Base-by-base conservation (phyloP, 1,284 basidiomycete species). In the Rhodotorula mucilaginosa region DNA sequence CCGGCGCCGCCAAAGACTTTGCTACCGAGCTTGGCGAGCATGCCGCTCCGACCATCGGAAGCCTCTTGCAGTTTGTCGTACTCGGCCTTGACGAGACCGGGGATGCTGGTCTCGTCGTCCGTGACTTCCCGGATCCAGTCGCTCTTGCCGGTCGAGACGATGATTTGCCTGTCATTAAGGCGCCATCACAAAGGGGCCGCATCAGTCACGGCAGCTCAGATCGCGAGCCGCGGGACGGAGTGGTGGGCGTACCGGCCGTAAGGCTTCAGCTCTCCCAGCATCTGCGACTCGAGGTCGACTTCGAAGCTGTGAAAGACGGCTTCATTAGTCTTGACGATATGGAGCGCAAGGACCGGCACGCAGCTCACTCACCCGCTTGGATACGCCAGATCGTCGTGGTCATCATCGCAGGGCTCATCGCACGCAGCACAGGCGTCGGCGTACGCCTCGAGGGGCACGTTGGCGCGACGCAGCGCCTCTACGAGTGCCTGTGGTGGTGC, bases 131-230 rank as follows among this genome's bases (percentile, higher is more conserved):
- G 65, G 18, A 59, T 61, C 75, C 75, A 76, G 64, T 76, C 71
- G 44, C 87, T 85, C 82, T 90, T 89, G 21, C 91, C 92, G 1
- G 92, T 95, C 1, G 92, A 93, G 67, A 97, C 91, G 46, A 95
- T 84, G 48, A 93, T 85, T 88, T 92, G 63, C 61, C 58, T 74
- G 61, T 23, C 31, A 12, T 29, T n/a, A 19, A 23, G 18, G 39
- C 31, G 51, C 57, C 58, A 48, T 73, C 23, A 51, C 69, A 44
- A 12, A 44, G 39, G 39, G 10, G 12, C 39, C 12, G 39, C 39
- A 44, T 44, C 39, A 44, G 39, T 44, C 8, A 10, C 39, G 39
- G 39, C 39, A 44, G 39, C 39, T 44, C 39, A 10, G 10, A 10
- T 44, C 39, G 12, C 39, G 39, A 44, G 49, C 49, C 49, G 49